These are phyloP conservation scores for Termitomyces sp. DNA, from an alignment of 768 basidiomycete genomes.

Conservation along the genomic window DNA sequence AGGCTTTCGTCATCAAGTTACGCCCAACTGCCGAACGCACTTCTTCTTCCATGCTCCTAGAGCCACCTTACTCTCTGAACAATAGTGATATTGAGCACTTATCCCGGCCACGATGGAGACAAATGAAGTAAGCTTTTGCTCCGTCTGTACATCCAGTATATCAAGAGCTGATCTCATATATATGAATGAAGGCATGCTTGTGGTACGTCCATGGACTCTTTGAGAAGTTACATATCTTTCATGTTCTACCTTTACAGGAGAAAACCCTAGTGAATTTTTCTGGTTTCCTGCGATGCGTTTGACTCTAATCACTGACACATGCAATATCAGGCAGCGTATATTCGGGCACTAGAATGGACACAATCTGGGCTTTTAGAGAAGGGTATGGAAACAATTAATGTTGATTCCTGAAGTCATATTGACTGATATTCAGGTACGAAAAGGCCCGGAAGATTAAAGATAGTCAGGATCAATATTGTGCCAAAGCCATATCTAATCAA, in stretches of 20 bases:
- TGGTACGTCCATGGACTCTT: constrained; percentile 31
- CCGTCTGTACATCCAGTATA: not conserved
- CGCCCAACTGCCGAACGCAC: constrained; percentile 67
- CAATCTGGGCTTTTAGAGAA: constrained; percentile 61
- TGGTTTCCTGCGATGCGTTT: constrained; percentile 10
- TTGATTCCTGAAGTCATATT: not conserved
- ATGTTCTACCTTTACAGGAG: constrained; percentile 28
- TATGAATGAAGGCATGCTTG: constrained; percentile 44
- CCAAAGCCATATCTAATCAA: constrained; percentile 37
- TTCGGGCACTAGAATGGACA: constrained; percentile 57
- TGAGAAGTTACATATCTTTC: not conserved
- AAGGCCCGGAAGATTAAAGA: constrained; percentile 61
- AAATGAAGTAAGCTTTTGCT: constrained; percentile 58
- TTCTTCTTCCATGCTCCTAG: constrained; percentile 68
- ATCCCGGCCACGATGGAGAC: constrained; percentile 58
- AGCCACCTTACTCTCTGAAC: constrained; percentile 67
- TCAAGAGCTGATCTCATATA: not conserved
- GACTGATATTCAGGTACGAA: constrained; percentile 42
- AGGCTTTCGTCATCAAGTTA: constrained; percentile 76
- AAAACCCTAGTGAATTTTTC: constrained; percentile 43
- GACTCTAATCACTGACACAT: not conserved
- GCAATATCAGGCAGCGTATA: constrained; percentile 29
- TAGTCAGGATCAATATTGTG: constrained; percentile 65
- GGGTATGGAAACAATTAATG: constrained; percentile 33
- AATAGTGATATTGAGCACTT: constrained; percentile 39